These are phyloP conservation scores for Exophiala bonariae DNA, from an alignment of 2,329 filamentous ascomycete genomes.

Conservation along the genomic window DNA sequence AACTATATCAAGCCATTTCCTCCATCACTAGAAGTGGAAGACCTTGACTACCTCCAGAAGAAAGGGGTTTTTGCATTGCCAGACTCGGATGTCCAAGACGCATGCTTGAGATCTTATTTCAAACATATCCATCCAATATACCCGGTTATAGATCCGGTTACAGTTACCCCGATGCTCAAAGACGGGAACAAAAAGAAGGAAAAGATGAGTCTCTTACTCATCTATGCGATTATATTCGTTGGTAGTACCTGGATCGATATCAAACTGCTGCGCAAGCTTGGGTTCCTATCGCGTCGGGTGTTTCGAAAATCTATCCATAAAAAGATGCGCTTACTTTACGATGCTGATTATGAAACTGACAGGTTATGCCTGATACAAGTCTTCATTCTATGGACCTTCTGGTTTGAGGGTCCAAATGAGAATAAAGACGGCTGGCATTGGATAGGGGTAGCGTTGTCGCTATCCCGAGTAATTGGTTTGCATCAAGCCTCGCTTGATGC, in stretches of 20 bases:
- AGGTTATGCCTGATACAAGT: conserved; percentile 87
- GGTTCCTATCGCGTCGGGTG: conserved; percentile 73
- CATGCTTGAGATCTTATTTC: conserved; percentile 77
- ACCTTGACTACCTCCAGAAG: conserved; percentile 75
- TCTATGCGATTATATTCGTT: conserved; percentile 92
- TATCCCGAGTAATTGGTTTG: conserved; percentile 82
- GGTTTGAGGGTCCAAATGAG: conserved; percentile 94
- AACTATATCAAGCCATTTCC: conserved; percentile 78
- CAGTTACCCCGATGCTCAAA: conserved; percentile 57
- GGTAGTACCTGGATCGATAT: conserved; percentile 84
- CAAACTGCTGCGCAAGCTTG: conserved; percentile 70
- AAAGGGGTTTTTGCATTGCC: conserved; percentile 84
- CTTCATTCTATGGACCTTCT: conserved; percentile 88
- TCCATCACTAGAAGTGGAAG: conserved; percentile 71
- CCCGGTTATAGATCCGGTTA: conserved; percentile 72
- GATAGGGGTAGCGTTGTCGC: conserved; percentile 89
- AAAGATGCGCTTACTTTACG: conserved; percentile 75
- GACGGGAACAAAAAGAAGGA: conserved; percentile 65
- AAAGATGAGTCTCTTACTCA: conserved; percentile 79
- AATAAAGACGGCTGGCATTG: conserved; percentile 98
- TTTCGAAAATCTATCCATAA: conserved; percentile 86
- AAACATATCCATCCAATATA: conserved; percentile 92
- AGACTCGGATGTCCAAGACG: conserved; percentile 67
- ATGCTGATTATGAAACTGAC: conserved; percentile 91
- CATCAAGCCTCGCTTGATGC: conserved; percentile 1